phyloP scores from a whole-genome alignment of 1,139 yeast species.

The Arxiozyma telluris region DNA sequence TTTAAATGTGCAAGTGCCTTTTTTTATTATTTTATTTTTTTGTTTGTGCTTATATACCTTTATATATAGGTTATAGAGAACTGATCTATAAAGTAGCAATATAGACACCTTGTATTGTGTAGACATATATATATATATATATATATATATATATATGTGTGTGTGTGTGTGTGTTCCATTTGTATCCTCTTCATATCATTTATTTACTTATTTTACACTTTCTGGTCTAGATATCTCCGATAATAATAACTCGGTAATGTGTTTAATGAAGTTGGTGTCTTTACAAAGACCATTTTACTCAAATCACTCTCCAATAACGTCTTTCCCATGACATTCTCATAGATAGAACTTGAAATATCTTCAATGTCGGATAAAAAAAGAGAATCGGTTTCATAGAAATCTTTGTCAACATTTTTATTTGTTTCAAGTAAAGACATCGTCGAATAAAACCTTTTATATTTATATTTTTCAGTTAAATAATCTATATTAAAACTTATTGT shows the following conservation, averaged over 20 bases:
- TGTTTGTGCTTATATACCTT: too few relatives aligned
- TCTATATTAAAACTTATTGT: slow-evolving; percentile 24
- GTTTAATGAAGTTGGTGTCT: slow-evolving; percentile 9
- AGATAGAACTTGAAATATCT: background rate
- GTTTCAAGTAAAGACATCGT: slow-evolving; percentile 6
- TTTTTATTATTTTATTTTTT: too few relatives aligned
- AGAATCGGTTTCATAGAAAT: slow-evolving; percentile 1
- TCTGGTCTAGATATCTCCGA: background rate
- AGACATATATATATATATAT: too few relatives aligned
- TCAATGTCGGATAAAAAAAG: background rate
- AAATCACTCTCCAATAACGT: background rate
- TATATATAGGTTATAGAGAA: background rate
- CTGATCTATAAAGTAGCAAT: background rate
- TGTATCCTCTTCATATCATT: background rate
- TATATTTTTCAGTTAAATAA: slow-evolving; percentile 17
- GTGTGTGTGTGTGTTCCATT: background rate
- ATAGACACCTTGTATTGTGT: background rate
- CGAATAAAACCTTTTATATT: slow-evolving; percentile 11
- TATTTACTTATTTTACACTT: background rate
- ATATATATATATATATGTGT: too few relatives aligned
- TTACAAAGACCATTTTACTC: slow-evolving; percentile 4
- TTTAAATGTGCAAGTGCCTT: too few relatives aligned
- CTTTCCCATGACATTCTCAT: background rate
- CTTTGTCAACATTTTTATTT: background rate
- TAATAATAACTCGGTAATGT: slow-evolving; percentile 12